A percentile compares a stretch with the other conserved stretches of the same genome.
Evolutionary conservation across 176 grass and related monocot genomes (phyloP).

Genomic region (Guadua angustifolia): DNA sequence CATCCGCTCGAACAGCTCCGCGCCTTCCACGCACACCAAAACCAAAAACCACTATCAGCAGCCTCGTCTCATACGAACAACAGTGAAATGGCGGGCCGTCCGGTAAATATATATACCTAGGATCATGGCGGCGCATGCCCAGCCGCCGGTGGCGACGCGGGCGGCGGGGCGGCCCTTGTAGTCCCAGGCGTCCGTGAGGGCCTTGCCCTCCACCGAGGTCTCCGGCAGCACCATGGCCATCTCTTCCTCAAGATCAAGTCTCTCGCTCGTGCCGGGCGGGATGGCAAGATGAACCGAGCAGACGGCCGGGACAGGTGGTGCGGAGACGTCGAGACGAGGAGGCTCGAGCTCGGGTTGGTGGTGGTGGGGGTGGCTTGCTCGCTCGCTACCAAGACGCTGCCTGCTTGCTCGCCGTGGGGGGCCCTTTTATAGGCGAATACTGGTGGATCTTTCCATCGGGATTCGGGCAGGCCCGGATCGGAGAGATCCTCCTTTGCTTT

Average conservation of each 20-base stretch:
- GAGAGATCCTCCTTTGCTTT: constrained; percentile 25
- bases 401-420: neutral
- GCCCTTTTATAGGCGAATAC: constrained; percentile 42
- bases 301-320: neutral
- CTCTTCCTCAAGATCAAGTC: neutral
- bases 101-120: constrained; percentile 47
- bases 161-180: constrained; percentile 75
- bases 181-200: constrained; percentile 79
- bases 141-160: constrained; percentile 68
- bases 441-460: constrained; percentile 39
- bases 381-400: neutral
- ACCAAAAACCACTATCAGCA: neutral
- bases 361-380: neutral
- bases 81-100: neutral
- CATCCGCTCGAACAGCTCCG: constrained; percentile 89
- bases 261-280: neutral
- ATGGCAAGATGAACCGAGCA: neutral
- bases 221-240: constrained; percentile 66
- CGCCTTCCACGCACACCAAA: constrained; percentile 45
- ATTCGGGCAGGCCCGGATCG: constrained; percentile 10
- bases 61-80: neutral
- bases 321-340: neutral
- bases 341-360: constrained; percentile 25
- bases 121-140: constrained; percentile 79
- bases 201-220: constrained; percentile 50